Evolutionary conservation across 2,329 filamentous ascomycete genomes (phyloP), one percentile per base, ranked within the genome.

Genomic region (Aspergillus cejpii): DNA sequence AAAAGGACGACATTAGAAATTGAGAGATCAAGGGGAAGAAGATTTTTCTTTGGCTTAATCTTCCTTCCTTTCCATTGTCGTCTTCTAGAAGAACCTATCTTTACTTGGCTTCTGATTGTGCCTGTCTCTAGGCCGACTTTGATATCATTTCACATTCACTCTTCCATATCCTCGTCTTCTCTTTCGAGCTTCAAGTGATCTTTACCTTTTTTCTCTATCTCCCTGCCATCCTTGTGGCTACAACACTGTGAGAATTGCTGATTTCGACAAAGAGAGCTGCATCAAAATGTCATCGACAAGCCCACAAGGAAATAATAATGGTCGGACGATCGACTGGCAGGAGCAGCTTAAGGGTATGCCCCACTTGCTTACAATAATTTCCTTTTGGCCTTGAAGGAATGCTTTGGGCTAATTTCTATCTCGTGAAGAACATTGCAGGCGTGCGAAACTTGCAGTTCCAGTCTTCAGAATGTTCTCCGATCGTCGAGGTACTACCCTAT

Each of bases 401-500:
- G n/a, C n/a, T n/a, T n/a, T n/a, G n/a, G 44, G 45, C 49, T 48
- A 45, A 38, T 11, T 40, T 6, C 37, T 48, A 41, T 17, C 17
- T 39, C n/a, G 43, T 37, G 34, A 54, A 85, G 81, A 77, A 45
- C 72, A 76, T 51, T 85, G 82, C 63, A 74, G 71, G 45, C 70
- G 72, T 48, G 70, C 70, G 43, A 74, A 79, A 49, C 61, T 79
- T 31, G 64, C 69, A 34, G 65, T 71, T 39, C 83, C 83, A 6
- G 68, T 78, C 42, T 89, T 83, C 63, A 80, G 83, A 60, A 80
- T 86, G 55, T 77, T 86, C 41, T 88, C 85, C 57, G 85, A 88
- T 66, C 79, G 83, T 62, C 77, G 84, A 77, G 84, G 84, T 85
- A 74, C 47, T 34, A 15, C 44, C 40, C 28, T 48, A 49, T 47